These are phyloP conservation scores for Serendipita indica DNA, from an alignment of 768 basidiomycete species.

Conservation along the genomic window DNA sequence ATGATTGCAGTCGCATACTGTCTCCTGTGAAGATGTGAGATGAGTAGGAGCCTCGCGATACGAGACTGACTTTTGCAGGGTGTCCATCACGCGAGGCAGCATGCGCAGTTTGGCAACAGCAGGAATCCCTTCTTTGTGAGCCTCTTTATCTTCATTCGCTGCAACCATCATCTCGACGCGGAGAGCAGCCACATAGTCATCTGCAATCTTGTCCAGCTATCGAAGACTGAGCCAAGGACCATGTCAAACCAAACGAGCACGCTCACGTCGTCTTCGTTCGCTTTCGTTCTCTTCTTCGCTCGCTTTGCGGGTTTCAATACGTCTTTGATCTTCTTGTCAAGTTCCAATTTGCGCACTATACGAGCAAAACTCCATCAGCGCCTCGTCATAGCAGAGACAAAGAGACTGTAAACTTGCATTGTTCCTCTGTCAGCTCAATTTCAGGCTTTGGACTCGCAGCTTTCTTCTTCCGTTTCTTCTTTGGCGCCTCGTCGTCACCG, in stretches of 20 bases:
- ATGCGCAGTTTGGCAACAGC: constrained; percentile 73
- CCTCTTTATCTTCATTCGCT: constrained; percentile 66
- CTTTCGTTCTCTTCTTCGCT: constrained; percentile 48
- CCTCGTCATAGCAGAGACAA: neutral
- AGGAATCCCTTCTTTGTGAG: constrained; percentile 66
- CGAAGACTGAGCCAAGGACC: constrained; percentile 3
- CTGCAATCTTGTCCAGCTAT: constrained; percentile 64
- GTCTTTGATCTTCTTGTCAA: constrained; percentile 76
- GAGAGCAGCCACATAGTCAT: constrained; percentile 83
- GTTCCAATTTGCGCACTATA: constrained; percentile 58
- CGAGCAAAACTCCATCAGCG: constrained; percentile 8
- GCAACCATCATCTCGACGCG: constrained; percentile 77
- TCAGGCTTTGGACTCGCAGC: neutral
- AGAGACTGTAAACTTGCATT: constrained; percentile 15
- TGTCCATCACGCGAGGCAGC: constrained; percentile 81
- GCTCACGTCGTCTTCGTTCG: constrained; percentile 57
- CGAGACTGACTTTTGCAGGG: constrained; percentile 72
- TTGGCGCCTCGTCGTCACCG: constrained; percentile 25
- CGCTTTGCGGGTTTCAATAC: constrained; percentile 59
- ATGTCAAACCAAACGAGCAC: neutral
- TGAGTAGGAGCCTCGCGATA: neutral
- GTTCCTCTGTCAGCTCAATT: constrained; percentile 5
- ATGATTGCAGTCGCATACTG: constrained; percentile 83
- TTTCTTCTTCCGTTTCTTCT: constrained; percentile 39
- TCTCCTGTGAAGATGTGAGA: constrained; percentile 32